Evolutionary conservation across 2,329 filamentous ascomycete genomes (phyloP), one percentile per base, ranked within the genome.

Genomic region (Ophiostoma sp.): DNA sequence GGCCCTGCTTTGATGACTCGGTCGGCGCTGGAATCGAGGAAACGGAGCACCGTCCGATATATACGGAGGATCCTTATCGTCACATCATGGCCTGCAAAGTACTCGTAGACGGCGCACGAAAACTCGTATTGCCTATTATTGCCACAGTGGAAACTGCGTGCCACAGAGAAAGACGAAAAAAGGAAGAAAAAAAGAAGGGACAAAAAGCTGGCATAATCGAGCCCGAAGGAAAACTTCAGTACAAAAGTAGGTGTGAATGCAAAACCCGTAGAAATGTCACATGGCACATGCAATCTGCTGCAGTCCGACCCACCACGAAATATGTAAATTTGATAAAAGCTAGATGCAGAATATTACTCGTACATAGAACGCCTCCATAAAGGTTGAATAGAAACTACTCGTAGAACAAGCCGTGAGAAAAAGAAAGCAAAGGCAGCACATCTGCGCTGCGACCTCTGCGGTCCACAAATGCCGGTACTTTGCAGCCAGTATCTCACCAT

Each of bases 401-500:
- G n/a, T n/a, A 27, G 27, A 27, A 27, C 27, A 2, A 27, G 27
- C 27, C 27, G 27, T 27, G 2, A 27, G 8, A 38, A 62, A n/a
- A 58, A 58, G 5, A 7, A 40, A 62, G 7, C 2, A n/a, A 16
- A 16, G 38, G 12, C n/a, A 62, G n/a, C 16, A n/a, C 38, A 18
- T 44, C 40, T 55, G 60, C 38, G 16, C 58, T 62, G 58, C 5
- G 58, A 44, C 38, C 52, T 49, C 49, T 36, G n/a, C 11, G 65
- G 60, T 45, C 69, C 63, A 62, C 64, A 69, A 64, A 68, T 69
- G 69, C 66, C 66, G 66, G 68, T 69, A 69, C 68, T 69, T 69
- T 69, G 66, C 68, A 65, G 65, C 40, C 62, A 55, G 49, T 18
- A 55, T 18, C 27, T 27, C 2, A 2, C 27, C 27, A 55, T 36